Evolutionary conservation across 1,284 basidiomycete species (phyloP).

Genomic region (Marasmius tenuissimus): DNA sequence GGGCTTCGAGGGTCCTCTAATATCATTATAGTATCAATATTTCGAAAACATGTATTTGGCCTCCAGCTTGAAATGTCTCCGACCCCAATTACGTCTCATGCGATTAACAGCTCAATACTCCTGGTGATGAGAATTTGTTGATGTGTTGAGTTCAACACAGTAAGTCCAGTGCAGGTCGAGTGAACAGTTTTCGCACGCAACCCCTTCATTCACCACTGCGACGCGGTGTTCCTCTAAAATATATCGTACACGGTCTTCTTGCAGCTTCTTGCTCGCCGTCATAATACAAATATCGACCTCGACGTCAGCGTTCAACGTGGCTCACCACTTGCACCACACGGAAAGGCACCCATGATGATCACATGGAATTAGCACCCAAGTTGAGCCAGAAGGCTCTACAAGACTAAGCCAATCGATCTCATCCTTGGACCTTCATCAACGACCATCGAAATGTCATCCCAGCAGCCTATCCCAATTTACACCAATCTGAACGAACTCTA

Average conservation of each 20-base stretch:
- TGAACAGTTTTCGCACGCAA: too few species aligned
- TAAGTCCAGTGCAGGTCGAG: too few species aligned
- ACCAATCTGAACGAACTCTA: conserved; percentile 62
- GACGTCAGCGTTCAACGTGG: background rate
- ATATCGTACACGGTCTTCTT: background rate
- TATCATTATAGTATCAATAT: too few species aligned
- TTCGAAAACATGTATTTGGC: too few species aligned
- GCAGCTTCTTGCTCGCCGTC: background rate
- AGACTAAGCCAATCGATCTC: background rate
- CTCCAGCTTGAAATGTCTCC: too few species aligned
- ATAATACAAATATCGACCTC: background rate
- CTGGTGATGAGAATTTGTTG: too few species aligned
- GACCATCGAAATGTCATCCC: conserved; percentile 47
- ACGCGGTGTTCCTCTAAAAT: too few species aligned
- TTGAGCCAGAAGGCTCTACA: background rate
- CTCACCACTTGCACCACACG: background rate
- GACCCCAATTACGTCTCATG: too few species aligned
- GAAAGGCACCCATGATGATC: background rate
- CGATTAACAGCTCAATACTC: too few species aligned
- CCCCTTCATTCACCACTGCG: too few species aligned
- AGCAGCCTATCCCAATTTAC: conserved; percentile 65
- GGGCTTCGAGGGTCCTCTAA: too few species aligned
- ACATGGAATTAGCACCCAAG: background rate
- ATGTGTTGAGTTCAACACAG: too few species aligned
- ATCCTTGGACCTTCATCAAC: background rate